Evolutionary conservation across 2,329 filamentous ascomycete species (phyloP), one percentile per base, ranked within the genome.

Genomic region (Curvularia sp.): DNA sequence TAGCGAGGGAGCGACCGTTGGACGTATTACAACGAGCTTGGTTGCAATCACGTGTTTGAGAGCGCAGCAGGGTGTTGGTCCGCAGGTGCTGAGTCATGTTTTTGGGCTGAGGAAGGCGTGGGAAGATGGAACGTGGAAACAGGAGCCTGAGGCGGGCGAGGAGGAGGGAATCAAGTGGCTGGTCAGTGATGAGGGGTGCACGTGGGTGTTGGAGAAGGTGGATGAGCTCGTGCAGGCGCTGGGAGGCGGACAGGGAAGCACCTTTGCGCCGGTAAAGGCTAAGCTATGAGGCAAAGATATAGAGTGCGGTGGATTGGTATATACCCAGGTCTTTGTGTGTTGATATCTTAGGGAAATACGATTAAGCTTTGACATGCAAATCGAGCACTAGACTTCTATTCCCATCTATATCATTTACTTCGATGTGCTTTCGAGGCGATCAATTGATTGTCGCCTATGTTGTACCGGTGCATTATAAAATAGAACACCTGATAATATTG

Each of bases 61-160:
- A 3, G 85, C 91, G 44, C 92, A 95, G 81, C 90, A 89, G 9
- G 92, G 92, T 0, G 92, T 95, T 0, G 92, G 88, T 0, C 92
- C 91, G 1, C 92, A 95, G 81, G 90, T 96, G 12, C 78, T 90
- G 18, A 92, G 88, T 65, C 92, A 96, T 77, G 83, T 95, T 0
- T 94, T 93, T 78, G 92, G 92, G 0, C 73, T 96, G 77, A 79
- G 89, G 58, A 95, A 95, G 80, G 90, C 87, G 0, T 82, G 89
- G 51, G 86, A 90, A 63, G 88, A 92, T 74, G 90, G 88, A 1
- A 81, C 80, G 20, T 83, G 76, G 75, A 83, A 77, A 38, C 74
- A 77, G 50, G 83, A 84, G 55, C 66, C 69, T 0, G 79, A 81
- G 49, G 78, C 80, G 31, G 75, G 72, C 7, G 79, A 83, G 26